A percentile compares a stretch with the other conserved stretches of the same genome.
phyloP scores from a whole-genome alignment of 2,329 filamentous ascomycete species.

The Aspergillus sp. region DNA sequence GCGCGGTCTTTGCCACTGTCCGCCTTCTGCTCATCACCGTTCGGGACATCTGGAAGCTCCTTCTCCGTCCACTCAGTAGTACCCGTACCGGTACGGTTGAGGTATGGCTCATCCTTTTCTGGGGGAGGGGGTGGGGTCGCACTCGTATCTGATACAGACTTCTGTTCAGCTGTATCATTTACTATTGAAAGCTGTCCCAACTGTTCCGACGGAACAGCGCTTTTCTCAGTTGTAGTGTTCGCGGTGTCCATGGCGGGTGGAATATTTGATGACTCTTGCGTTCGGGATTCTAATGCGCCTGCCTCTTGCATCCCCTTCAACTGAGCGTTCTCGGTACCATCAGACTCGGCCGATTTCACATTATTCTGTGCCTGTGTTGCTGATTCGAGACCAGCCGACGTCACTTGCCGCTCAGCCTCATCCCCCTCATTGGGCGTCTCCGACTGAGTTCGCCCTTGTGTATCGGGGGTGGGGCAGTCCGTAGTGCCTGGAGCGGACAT shows the following conservation, averaged over 20 bases:
- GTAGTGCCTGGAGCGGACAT: conserved; percentile 35
- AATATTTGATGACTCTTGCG: conserved; percentile 5
- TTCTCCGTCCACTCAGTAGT: conserved; percentile 36
- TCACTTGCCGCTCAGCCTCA: conserved; percentile 23
- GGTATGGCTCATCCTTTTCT: conserved; percentile 53
- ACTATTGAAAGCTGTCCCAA: conserved; percentile 35
- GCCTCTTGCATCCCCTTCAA: conserved; percentile 17
- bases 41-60: conserved; percentile 39
- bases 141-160: conserved; percentile 17
- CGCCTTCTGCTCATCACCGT: conserved; percentile 33
- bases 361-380: conserved; percentile 21
- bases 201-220: conserved; percentile 26
- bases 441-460: conserved; percentile 25
- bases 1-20: conserved; percentile 60
- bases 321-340: conserved; percentile 10
- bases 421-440: conserved; percentile 20
- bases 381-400: conserved; percentile 19
- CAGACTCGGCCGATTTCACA: conserved; percentile 14
- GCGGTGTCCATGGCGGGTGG: conserved; percentile 12
- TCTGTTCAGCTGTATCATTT: conserved; percentile 20
- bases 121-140: conserved; percentile 48
- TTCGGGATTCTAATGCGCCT: background rate
- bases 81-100: conserved; percentile 41
- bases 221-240: conserved; percentile 17
- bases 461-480: conserved; percentile 23